Conservation (phyloP, 2,329 filamentous ascomycete species). For the Penicillium sp. region DNA sequence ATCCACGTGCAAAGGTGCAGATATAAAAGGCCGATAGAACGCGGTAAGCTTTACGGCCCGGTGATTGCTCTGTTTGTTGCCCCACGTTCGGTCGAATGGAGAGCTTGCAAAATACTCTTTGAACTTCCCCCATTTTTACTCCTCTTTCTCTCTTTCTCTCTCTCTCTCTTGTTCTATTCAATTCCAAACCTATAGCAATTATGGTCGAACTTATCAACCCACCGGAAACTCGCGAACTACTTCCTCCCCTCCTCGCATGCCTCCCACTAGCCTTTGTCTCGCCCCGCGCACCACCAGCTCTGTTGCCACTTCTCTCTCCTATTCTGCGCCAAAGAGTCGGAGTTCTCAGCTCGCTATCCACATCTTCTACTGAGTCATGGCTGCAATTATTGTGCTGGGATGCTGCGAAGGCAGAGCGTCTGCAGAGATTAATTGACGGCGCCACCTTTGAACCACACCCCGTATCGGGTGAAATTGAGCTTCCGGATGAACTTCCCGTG, state of each 20-base stretch:
- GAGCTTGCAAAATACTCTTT: not conserved
- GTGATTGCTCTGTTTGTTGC: slow-evolving; percentile 10
- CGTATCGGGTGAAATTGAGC: slow-evolving; percentile 63
- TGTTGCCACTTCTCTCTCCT: slow-evolving; percentile 61
- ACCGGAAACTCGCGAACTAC: slow-evolving; percentile 56
- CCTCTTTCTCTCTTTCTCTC: not conserved
- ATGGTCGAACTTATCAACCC: slow-evolving; percentile 56
- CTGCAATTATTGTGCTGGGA: slow-evolving; percentile 61
- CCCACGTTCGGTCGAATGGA: slow-evolving; percentile 20
- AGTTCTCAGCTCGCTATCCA: slow-evolving; percentile 50
- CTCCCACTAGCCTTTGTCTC: slow-evolving; percentile 61
- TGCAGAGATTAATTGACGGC: slow-evolving; percentile 54
- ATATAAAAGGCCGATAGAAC: not conserved
- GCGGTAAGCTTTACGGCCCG: not conserved
- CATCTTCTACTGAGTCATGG: slow-evolving; percentile 53
- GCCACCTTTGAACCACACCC: slow-evolving; percentile 62
- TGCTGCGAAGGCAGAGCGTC: slow-evolving; percentile 48
- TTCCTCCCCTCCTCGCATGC: slow-evolving; percentile 63
- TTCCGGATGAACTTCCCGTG: slow-evolving; percentile 56
- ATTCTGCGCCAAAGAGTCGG: slow-evolving; percentile 62
- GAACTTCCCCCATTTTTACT: slow-evolving; percentile 1
- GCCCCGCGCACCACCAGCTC: slow-evolving; percentile 57
- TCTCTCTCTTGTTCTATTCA: not conserved
- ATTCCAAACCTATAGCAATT: slow-evolving; percentile 18
- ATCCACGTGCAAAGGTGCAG: not conserved